These are phyloP conservation scores for Boletus bicolor DNA, from an alignment of 768 basidiomycete genomes.

Conservation along the genomic window DNA sequence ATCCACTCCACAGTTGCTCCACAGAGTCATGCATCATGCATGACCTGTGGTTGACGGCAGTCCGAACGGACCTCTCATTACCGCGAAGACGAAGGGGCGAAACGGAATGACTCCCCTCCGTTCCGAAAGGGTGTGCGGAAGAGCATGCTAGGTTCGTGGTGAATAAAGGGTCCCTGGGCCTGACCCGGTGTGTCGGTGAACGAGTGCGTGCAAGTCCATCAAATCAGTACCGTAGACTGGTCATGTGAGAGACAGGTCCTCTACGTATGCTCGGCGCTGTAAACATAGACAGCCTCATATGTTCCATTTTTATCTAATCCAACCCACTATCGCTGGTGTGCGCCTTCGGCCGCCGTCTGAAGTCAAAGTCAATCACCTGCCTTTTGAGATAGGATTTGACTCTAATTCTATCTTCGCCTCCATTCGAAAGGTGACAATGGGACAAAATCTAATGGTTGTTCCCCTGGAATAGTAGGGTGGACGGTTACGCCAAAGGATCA, in stretches of 20 bases:
- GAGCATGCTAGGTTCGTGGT: neutral
- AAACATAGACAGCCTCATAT: neutral
- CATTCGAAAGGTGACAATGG: neutral
- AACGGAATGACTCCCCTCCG: neutral
- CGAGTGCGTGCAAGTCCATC: neutral
- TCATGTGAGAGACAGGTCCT: neutral
- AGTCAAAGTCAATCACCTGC: neutral
- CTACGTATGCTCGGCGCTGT: neutral
- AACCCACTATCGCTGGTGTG: neutral
- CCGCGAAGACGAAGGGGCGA: neutral
- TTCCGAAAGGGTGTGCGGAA: neutral
- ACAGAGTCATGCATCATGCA: neutral
- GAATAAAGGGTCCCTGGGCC: neutral
- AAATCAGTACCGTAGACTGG: neutral
- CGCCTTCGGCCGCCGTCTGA: neutral
- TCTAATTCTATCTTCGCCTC: neutral
- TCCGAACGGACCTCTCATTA: neutral
- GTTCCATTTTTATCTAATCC: neutral
- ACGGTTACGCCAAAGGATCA: neutral
- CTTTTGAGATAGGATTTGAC: neutral
- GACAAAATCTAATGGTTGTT: neutral
- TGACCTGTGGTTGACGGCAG: neutral
- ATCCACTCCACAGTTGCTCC: too few relatives aligned
- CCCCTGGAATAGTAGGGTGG: neutral
- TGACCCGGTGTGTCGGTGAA: neutral